Base-by-base conservation (phyloP, 352 stramenopile genomes). In the Phytophthora cactorum region DNA sequence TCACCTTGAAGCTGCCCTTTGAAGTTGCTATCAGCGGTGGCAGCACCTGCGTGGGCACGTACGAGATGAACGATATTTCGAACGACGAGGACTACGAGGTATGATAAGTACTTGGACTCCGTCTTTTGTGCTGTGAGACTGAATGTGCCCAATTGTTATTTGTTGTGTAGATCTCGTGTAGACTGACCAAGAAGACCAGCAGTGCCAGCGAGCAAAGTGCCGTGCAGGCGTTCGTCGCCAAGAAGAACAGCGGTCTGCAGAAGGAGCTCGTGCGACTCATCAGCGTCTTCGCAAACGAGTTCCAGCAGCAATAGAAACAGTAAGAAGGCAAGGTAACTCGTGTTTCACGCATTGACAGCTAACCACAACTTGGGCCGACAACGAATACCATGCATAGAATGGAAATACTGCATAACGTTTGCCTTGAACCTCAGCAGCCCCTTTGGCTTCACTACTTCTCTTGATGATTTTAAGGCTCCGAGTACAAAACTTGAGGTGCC, bases 31-130 rank as follows among this genome's bases (percentile, higher is more conserved):
- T 93, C 41, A 76, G 68, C 25, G 72, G 75, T 2, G 76, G 86
- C 22, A 58, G 61, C 28, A 78, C 57, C 12, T 89, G 78, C 77
- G 90, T 88, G 52, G 89, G 88, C 27, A 87, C 56, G 36, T 88
- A 91, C 64, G 71, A 77, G 25, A 78, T 97, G 75, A 84, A 85
- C 55, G 91, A 97, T 59, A 92, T 97, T 67, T 91, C 79, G 29
- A 95, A 93, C 66, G 90, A 97, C 59, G 86, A 86, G 45, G 86
- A 97, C 52, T 93, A 92, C 55, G 90, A 96, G 75, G 85, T 93
- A 76, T 22, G 62, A n/a, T 43, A 4, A 17, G 36, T 43, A 9
- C 1, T 43, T 15, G 10, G 12, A 5, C 12, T 43, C 60, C 15
- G 2, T 38, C 11, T 41, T 22, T 22, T 54, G n/a, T 38, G 3